Evolutionary conservation across 2,329 filamentous ascomycete genomes (phyloP), one percentile per base, ranked within the genome.

Genomic region (Byssothecium circinans): DNA sequence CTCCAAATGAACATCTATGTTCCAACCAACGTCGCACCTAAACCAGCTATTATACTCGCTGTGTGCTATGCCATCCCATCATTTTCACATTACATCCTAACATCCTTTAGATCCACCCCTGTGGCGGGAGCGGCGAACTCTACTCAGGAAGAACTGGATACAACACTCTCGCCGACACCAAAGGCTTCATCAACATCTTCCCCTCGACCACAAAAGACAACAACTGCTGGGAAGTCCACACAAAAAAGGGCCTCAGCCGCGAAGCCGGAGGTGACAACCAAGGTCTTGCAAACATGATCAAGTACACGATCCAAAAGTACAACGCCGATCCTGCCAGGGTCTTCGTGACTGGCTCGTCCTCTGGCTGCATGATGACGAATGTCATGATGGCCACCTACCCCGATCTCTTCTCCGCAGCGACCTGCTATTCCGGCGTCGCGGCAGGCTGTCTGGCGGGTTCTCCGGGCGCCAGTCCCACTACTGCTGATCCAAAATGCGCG

Each of bases 181-280:
- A 82, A 44, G 81, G 80, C 32, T 84, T 80, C 66, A 82, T 86
- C 45, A 75, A 80, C 47, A 80, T 85, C 58, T 85, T 79, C 63
- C 79, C 81, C 0, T 68, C 75, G 41, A 77, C 77, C 2, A 77
- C 76, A 0, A 77, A 78, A 48, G 67, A 69, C 43, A 77, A 61
- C 30, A 64, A 61, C 48, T 85, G 81, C 72, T 84, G 81, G 81
- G 82, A 85, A 46, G 79, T 84, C 14, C 79, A 79, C 18, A 81
- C 75, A 1, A 70, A 70, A 6, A 75, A 70, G 7, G 72, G 79
- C 0, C 74, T 85, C 2, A 80, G 76, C 1, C 81, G 81, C 58
- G 73, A 79, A 40, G 80, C 77, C 4, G 79, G 79, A 32, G 80
- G 80, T 3, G 79, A 85, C 64, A 78, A 74, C 49, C 74, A 77